phyloP scores from a whole-genome alignment of 129 eudicot species.

The Pseudognaphalium luteoalbum region DNA sequence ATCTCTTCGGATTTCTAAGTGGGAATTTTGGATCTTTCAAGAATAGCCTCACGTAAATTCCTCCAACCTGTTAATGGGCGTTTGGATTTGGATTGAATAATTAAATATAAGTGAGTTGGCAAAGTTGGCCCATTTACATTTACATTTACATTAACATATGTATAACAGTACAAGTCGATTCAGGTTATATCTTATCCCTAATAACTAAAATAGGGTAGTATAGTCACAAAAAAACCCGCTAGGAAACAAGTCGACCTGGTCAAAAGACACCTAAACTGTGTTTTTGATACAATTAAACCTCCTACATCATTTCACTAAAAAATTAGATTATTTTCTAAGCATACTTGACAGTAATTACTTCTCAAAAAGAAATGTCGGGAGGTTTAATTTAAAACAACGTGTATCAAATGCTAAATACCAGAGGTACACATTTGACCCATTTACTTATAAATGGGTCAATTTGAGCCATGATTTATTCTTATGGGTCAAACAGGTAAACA shows the following conservation, averaged over 20 bases:
- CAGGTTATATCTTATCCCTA: not conserved
- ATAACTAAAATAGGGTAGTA: not conserved
- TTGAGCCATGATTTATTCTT: not conserved
- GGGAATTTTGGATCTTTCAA: constrained; percentile 96
- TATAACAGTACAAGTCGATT: not conserved
- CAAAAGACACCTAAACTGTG: not conserved
- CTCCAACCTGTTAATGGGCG: constrained; percentile 73
- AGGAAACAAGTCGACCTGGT: not conserved
- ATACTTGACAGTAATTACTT: not conserved
- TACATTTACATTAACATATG: not conserved
- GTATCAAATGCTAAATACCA: not conserved
- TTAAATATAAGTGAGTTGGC: not conserved
- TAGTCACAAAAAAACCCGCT: not conserved
- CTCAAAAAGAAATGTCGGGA: not conserved
- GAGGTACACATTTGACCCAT: not conserved
- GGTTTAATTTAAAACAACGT: not conserved
- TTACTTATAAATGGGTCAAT: not conserved
- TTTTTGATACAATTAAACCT: not conserved
- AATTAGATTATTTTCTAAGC: not conserved
- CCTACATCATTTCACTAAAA: not conserved
- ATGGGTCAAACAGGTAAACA: not conserved
- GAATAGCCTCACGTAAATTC: constrained; percentile 88
- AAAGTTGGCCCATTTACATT: not conserved
- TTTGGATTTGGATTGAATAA: too few species aligned
- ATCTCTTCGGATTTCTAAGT: constrained; percentile 94